Conservation (phyloP, 257 asterid genomes). For the Scutellaria barbata region DNA sequence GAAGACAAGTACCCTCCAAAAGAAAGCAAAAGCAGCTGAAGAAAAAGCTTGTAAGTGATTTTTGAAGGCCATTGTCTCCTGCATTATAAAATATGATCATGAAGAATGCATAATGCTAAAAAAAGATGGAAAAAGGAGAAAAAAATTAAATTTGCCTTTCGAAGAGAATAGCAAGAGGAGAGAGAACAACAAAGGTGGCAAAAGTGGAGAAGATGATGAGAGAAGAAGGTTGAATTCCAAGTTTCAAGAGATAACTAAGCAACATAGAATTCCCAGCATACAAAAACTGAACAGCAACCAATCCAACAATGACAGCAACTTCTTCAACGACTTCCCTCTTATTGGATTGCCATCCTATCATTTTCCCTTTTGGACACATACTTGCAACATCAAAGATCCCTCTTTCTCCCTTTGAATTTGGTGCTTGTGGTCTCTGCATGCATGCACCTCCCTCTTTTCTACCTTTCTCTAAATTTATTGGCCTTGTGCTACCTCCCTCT, state of each 20-base stretch:
- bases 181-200: slow-evolving; percentile 69
- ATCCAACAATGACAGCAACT: slow-evolving; percentile 54
- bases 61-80: slow-evolving; percentile 81
- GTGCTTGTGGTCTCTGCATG: slow-evolving; percentile 25
- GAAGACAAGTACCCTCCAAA: slow-evolving; percentile 71
- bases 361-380: slow-evolving; percentile 27
- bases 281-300: slow-evolving; percentile 67
- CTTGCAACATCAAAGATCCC: slow-evolving; percentile 28
- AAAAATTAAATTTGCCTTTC: slow-evolving; percentile 56
- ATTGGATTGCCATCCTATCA: slow-evolving; percentile 35
- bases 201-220: slow-evolving; percentile 72
- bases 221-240: slow-evolving; percentile 67
- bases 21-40: slow-evolving; percentile 65
- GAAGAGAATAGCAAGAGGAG: slow-evolving; percentile 62
- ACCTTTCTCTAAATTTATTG: neutral
- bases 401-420: slow-evolving; percentile 17
- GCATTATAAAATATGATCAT: slow-evolving; percentile 30
- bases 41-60: slow-evolving; percentile 53
- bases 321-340: slow-evolving; percentile 56
- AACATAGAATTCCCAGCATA: slow-evolving; percentile 79
- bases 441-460: slow-evolving; percentile 15
- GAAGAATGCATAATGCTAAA: too few relatives aligned
- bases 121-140: neutral
- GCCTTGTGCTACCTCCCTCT: neutral
- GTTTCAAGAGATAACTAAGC: slow-evolving; percentile 65